Evolutionary conservation across 2,329 filamentous ascomycete species (phyloP), one percentile per base, ranked within the genome.

Genomic region (Xylariaceae sp.): DNA sequence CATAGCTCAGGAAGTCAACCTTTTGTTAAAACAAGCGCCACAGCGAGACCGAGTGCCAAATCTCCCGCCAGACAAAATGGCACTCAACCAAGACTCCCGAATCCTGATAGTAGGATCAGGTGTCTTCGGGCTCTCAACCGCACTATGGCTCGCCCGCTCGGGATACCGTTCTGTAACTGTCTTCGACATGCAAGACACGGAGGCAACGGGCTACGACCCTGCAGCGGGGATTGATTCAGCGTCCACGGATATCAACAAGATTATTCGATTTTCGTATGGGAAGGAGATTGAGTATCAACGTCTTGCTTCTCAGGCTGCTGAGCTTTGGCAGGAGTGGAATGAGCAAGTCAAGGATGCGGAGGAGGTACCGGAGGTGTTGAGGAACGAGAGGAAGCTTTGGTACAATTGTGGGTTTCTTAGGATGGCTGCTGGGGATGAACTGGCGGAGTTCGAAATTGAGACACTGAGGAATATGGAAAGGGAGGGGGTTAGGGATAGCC

Each of bases 121-220:
- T 33, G 68, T 71, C 47, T 75, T 71, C 54, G 72, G 74, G 42
- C 65, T 74, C 40, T 53, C 68, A 50, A 75, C 71, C 7, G 75
- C 75, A 1, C 59, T 77, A 28, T 71, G 75, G 57, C 67, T 77
- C 5, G 70, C 69, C 7, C 63, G 66, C 44, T 61, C 72, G 11
- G 78, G 77, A 3, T 81, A 79, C 60, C 66, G 17, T 6, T 68
- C 75, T 53, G 67, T 80, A 22, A 78, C 70, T 9, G 69, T 81
- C 11, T 68, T 81, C 33, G 78, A 81, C 59, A 70, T 70, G 55
- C 74, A 79, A 57, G 64, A 71, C 16, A 67, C 76, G 33, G 67
- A 73, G 12, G 49, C 71, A 33, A 65, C 66, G 0, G 60, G 60
- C 0, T 79, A 79, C 47, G 70, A 71, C 6, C 74, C 73, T 48